Evolutionary conservation across 257 asterid species (phyloP), one percentile per base, ranked within the genome.

Genomic region (Petunia secreta): DNA sequence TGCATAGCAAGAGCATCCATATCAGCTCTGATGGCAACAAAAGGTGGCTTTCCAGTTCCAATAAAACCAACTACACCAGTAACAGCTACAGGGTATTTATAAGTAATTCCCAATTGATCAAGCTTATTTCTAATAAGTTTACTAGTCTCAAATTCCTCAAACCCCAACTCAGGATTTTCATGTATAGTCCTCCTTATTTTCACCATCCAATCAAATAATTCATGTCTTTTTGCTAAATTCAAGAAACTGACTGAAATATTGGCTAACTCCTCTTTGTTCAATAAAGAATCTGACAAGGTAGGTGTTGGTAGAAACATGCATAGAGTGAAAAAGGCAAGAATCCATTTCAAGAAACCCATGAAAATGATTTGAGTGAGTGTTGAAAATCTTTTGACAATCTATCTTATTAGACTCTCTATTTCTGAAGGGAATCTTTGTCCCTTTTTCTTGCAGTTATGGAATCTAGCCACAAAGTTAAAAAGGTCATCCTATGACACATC

Each of bases 21-120:
- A 84, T 92, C 95, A 15, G 93, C 97, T 88, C 93, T 86, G 39
- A 92, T 55, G 46, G 92, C 97, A 36, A 92, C 91, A 85, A 89
- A 89, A 7, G 97, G 95, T 36, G 91, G 87, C 7, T 88, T 82
- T 41, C 95, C 95, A 41, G 88, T 85, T 25, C 97, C 97, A 83
- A 90, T 85, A 57, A 63, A 87, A 50, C 89, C 95, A 62, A 89
- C 90, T 11, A 90, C 83, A 16, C 97, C 97, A 77, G 97, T 92
- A 55, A 81, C 86, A 83, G 92, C 95, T 62, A 89, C 81, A 13
- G 93, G 95, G 80, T 88, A 80, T 50, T 87, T 85, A 48, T 87
- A 92, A 9, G 73, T 75, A 39, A 92, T 88, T 7, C 93, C 93
- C 89, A 92, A 80, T 75, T 86, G 74, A 79, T 90, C 91, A 78